Percentiles rank a stretch among this genome's conserved stretches.
Evolutionary conservation across 352 stramenopile genomes (phyloP).

Genomic region (Pythium myriotylum): DNA sequence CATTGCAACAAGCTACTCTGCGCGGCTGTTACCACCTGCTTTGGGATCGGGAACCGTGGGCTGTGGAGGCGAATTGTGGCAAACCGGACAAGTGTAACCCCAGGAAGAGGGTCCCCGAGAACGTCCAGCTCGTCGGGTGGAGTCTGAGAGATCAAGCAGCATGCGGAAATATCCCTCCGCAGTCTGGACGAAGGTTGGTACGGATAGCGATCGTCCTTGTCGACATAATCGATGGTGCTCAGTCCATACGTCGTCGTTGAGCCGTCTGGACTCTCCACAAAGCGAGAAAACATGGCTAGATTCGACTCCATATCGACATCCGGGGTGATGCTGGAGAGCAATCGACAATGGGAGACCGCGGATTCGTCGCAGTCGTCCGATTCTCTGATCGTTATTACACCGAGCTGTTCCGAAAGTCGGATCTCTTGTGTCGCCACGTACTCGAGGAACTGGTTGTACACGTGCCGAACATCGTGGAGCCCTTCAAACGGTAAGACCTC

Average conservation of each 20-base stretch:
- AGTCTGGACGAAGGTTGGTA: conserved; percentile 13
- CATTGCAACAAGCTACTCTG: neutral
- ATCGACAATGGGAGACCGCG: neutral
- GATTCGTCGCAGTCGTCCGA: conserved; percentile 10
- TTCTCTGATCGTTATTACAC: conserved; percentile 17
- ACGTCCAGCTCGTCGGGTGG: neutral
- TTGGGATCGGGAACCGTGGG: conserved; percentile 8
- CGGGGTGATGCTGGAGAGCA: neutral
- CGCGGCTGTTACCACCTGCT: conserved; percentile 1
- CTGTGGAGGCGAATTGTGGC: conserved; percentile 9
- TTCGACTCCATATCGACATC: conserved; percentile 23
- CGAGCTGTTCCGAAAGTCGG: conserved; percentile 22
- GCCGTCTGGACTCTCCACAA: conserved; percentile 1
- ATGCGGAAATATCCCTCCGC: conserved; percentile 10
- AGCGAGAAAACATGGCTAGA: conserved; percentile 14
- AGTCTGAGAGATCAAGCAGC: conserved; percentile 11
- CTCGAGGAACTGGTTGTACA: conserved; percentile 15
- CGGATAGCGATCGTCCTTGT: conserved; percentile 21
- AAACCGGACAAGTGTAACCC: conserved; percentile 6
- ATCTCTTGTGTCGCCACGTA: conserved; percentile 21
- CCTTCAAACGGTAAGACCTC: conserved; percentile 20
- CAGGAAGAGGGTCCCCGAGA: neutral
- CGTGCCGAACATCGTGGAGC: conserved; percentile 3
- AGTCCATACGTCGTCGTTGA: conserved; percentile 2
- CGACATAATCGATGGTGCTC: conserved; percentile 12